phyloP scores from a whole-genome alignment of 75 land plant species.

The Selaginella moellendorffii region DNA sequence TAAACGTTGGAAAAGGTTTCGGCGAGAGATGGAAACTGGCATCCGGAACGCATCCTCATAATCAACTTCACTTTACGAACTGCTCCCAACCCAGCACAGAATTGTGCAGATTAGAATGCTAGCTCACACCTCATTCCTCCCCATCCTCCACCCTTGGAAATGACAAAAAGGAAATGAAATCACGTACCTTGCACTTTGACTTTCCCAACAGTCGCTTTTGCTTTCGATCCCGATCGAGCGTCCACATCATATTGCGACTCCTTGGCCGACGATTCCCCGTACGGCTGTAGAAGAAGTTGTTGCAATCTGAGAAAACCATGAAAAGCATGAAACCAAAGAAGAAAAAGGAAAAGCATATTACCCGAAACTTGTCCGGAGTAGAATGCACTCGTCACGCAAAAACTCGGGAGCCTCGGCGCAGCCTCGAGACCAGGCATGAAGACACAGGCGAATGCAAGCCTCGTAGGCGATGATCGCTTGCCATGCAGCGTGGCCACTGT shows the following conservation, averaged over 20 bases:
- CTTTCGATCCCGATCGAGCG: slow-evolving; percentile 37
- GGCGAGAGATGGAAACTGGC: slow-evolving; percentile 36
- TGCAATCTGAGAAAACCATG: slow-evolving; percentile 28
- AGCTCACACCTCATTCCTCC: slow-evolving; percentile 7
- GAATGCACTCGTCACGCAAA: slow-evolving; percentile 61
- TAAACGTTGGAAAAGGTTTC: slow-evolving; percentile 21
- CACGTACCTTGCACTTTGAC: slow-evolving; percentile 78
- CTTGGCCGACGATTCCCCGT: slow-evolving; percentile 52
- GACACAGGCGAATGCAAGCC: slow-evolving; percentile 89
- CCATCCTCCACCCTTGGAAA: slow-evolving; percentile 22
- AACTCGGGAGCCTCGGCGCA: slow-evolving; percentile 80
- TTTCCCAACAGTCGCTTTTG: slow-evolving; percentile 62
- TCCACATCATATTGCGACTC: slow-evolving; percentile 25
- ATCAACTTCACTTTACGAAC: slow-evolving; percentile 68
- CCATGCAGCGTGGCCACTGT: slow-evolving; percentile 85
- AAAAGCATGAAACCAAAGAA: neutral
- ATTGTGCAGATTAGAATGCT: neutral
- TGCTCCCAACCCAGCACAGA: slow-evolving; percentile 12
- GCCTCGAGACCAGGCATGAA: slow-evolving; percentile 82
- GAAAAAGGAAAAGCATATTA: slow-evolving; percentile 12
- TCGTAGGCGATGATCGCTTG: slow-evolving; percentile 79
- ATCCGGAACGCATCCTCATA: slow-evolving; percentile 40
- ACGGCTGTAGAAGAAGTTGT: slow-evolving; percentile 59
- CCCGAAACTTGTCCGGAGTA: slow-evolving; percentile 69
- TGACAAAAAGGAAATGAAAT: neutral